Base-by-base conservation (phyloP, 129 eudicot genomes). In the Glebionis coronaria region DNA sequence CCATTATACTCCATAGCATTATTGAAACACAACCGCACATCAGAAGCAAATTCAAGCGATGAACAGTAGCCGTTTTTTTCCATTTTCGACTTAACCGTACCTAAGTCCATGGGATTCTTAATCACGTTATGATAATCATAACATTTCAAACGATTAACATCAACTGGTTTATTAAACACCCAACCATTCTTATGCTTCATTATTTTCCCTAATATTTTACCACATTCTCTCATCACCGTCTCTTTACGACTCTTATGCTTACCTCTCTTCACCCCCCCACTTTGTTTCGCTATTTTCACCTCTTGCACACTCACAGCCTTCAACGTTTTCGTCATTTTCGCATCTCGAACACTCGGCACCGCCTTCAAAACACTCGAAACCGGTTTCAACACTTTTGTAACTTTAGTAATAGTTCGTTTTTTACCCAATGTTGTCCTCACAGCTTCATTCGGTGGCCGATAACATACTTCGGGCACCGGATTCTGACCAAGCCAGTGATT, bases 1-100 rank as follows among this genome's bases (percentile, higher is more conserved):
- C 83, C 81, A 57, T 87, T 87, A 67, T 87, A 87, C 8, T 57
- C 57, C 88, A 87, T 72, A 3, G 89, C 95, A 67, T 87, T 87
- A 16, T 81, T 51, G 46, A 87, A 87, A 0, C 86, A 83, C 67
- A 83, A 69, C 55, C 89, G 60, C 29, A 87, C 90, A 52, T 87
- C 90, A 11, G 75, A 55, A 1, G 95, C 95, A 73, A 87, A 87
- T 1, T 79, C 90, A 2, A 65, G 8, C 0, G 84, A 83, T 0
- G 77, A 51, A 4, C 51, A 51, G 15, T 87, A 87, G 54, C 11
- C 78, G 9, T 78, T 65, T 35, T 62, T 76, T 8, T 47, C 53
- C 12, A 87, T 73, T 65, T 65, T 83, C 3, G 31, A 13, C 29
- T 87, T 83, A 18, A 87, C 77, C 0, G 95, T 83, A 0, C 95